These are phyloP conservation scores for Bocquillonia castaneifolia DNA, from an alignment of 441 rosid species.

Conservation along the genomic window DNA sequence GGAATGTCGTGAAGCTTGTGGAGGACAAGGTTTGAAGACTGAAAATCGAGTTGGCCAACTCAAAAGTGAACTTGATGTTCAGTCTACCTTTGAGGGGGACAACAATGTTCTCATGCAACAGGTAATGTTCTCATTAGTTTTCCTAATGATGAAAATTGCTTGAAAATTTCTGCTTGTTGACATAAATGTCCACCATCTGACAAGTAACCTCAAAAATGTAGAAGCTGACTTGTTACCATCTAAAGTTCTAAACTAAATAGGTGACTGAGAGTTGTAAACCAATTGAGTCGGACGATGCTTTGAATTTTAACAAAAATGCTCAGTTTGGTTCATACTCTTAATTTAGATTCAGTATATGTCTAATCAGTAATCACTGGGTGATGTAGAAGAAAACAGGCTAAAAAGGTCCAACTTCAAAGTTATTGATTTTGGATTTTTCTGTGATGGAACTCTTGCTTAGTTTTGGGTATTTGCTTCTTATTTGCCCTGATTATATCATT, in stretches of 20 bases:
- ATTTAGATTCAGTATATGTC: neutral
- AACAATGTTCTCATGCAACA: slow-evolving; percentile 90
- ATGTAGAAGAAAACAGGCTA: neutral
- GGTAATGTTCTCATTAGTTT: slow-evolving; percentile 33
- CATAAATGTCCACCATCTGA: neutral
- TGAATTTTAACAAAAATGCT: slow-evolving; percentile 2
- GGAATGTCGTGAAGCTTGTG: slow-evolving; percentile 99
- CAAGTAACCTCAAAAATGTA: neutral
- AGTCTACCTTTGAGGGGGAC: slow-evolving; percentile 91
- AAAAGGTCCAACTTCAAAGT: neutral
- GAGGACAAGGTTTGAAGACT: slow-evolving; percentile 90
- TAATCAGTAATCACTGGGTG: neutral
- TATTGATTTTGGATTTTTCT: neutral
- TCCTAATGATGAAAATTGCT: neutral
- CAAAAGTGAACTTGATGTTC: slow-evolving; percentile 87
- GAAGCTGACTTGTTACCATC: no score
- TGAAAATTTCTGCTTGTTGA: neutral
- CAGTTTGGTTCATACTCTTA: neutral
- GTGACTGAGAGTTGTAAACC: neutral
- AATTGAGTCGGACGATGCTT: neutral
- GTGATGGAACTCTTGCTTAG: neutral
- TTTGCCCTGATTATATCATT: neutral
- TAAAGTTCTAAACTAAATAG: neutral
- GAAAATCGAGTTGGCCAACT: slow-evolving; percentile 81
- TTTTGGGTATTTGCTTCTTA: neutral